phyloP scores from a whole-genome alignment of 768 basidiomycete genomes.

The Tricholoma furcatifolium region DNA sequence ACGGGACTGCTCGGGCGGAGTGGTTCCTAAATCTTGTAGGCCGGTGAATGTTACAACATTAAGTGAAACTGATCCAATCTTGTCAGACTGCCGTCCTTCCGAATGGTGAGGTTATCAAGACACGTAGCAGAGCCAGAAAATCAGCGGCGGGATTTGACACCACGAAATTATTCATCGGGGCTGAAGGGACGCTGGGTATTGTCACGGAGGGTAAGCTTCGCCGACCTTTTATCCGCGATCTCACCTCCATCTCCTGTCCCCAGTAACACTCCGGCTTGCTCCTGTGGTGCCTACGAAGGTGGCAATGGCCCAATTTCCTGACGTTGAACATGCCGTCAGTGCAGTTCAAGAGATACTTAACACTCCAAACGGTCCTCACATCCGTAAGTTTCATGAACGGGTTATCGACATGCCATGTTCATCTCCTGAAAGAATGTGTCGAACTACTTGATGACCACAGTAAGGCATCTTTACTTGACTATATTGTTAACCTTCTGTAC shows the following conservation, averaged over 20 bases:
- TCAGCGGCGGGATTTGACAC: conserved; percentile 86
- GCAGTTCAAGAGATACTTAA: conserved; percentile 83
- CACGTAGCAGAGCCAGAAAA: conserved; percentile 75
- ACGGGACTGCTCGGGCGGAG: conserved; percentile 85
- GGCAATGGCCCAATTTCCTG: conserved; percentile 84
- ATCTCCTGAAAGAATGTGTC: conserved; percentile 63
- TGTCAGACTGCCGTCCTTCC: conserved; percentile 80
- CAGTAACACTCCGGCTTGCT: conserved; percentile 80
- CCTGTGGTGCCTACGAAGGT: conserved; percentile 82
- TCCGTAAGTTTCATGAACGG: conserved; percentile 52
- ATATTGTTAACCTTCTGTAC: background rate
- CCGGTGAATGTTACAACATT: conserved; percentile 8
- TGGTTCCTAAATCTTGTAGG: conserved; percentile 83
- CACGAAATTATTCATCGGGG: conserved; percentile 87
- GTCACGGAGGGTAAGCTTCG: conserved; percentile 74
- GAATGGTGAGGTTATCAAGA: conserved; percentile 84
- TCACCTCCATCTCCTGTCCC: conserved; percentile 1
- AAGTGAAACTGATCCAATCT: conserved; percentile 21
- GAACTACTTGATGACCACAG: conserved; percentile 82
- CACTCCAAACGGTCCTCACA: conserved; percentile 63
- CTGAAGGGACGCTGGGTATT: conserved; percentile 87
- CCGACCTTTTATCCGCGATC: background rate
- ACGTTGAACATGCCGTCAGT: conserved; percentile 72
- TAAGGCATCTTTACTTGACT: conserved; percentile 26
- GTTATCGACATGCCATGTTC: background rate